Evolutionary conservation across 495 filamentous ascomycete species (phyloP).

Genomic region (Neurospora sublineolata): DNA sequence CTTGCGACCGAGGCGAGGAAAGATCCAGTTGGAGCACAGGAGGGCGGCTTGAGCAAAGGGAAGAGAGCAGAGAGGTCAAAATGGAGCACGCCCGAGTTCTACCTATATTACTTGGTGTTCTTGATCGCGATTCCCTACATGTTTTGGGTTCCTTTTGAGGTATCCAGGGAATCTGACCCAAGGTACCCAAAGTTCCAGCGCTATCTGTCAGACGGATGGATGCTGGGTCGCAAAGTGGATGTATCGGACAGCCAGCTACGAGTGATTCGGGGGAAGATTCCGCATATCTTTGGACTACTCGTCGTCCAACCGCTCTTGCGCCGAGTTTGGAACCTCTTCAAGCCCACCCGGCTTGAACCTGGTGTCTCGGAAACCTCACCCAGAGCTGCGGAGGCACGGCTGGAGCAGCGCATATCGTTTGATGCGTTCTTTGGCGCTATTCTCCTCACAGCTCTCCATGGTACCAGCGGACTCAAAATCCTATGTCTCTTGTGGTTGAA

Average conservation of each 20-base stretch:
- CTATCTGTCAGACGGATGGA: constrained; percentile 74
- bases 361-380: constrained; percentile 10
- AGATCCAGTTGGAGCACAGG: constrained; percentile 19
- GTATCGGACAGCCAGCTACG: constrained; percentile 82
- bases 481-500: constrained; percentile 70
- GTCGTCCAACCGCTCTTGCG: constrained; percentile 69
- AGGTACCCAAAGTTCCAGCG: constrained; percentile 63
- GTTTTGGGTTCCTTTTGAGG: constrained; percentile 77
- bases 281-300: constrained; percentile 60
- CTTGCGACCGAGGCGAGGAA: constrained; percentile 31
- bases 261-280: constrained; percentile 79
- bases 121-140: constrained; percentile 63
- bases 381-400: constrained; percentile 49
- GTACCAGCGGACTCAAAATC: constrained; percentile 74
- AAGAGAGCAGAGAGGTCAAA: constrained; percentile 41
- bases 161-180: constrained; percentile 79
- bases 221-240: constrained; percentile 92
- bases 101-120: constrained; percentile 66
- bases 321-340: constrained; percentile 47
- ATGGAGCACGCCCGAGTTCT: constrained; percentile 86
- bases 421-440: constrained; percentile 73
- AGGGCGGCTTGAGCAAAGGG: constrained; percentile 19
- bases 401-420: constrained; percentile 69
- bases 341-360: constrained; percentile 14
- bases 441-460: constrained; percentile 72